A percentile compares a stretch with the other conserved stretches of the same genome.
These are phyloP conservation scores for Dendrocalamus sinicus DNA, from an alignment of 176 grass and related monocot species.

Conservation along the genomic window DNA sequence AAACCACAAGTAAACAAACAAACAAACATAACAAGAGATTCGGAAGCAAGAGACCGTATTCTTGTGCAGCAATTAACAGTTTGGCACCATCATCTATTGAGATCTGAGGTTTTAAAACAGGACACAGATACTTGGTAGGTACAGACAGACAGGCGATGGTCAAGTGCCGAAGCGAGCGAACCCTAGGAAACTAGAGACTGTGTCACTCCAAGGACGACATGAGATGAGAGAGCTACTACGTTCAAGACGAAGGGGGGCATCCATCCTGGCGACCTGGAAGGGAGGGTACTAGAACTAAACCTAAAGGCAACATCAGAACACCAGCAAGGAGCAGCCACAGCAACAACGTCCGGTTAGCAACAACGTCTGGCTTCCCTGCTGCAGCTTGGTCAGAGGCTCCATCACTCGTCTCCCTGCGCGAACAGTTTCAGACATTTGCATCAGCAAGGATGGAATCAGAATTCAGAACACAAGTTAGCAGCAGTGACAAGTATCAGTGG, in stretches of 20 bases:
- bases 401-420: constrained; percentile 58
- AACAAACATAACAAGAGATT: neutral
- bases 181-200: constrained; percentile 15
- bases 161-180: constrained; percentile 31
- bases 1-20: neutral
- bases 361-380: neutral
- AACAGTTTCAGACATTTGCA: neutral
- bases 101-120: constrained; percentile 35
- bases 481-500: neutral
- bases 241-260: neutral
- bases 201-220: neutral
- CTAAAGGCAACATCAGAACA: neutral
- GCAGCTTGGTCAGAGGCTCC: neutral
- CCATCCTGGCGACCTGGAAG: neutral
- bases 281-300: constrained; percentile 1
- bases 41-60: neutral
- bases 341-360: neutral
- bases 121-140: constrained; percentile 33
- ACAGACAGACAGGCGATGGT: constrained; percentile 20
- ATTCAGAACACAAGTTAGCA: neutral
- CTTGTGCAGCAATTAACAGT: neutral
- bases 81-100: neutral
- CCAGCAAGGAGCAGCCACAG: constrained; percentile 10
- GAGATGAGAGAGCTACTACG: constrained; percentile 16
- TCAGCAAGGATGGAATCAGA: neutral